These are phyloP conservation scores for Penstemon davidsonii DNA, from an alignment of 257 asterid species.

Conservation along the genomic window DNA sequence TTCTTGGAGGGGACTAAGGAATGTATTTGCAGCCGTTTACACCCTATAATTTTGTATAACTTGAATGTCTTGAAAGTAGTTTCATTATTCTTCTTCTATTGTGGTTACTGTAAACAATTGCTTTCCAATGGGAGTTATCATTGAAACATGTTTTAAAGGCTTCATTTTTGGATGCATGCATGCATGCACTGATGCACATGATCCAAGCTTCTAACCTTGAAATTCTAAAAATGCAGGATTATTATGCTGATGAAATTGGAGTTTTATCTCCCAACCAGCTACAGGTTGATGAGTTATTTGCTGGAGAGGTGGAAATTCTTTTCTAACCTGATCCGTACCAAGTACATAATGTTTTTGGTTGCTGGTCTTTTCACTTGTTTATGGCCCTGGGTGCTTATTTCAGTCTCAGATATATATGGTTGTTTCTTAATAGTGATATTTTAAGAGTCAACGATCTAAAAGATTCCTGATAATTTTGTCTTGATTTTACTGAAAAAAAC, in stretches of 20 bases:
- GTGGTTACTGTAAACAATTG: not conserved
- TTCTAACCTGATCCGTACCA: conserved; percentile 26
- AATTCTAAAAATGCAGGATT: conserved; percentile 65
- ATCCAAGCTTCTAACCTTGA: conserved; percentile 27
- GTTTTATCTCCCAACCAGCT: conserved; percentile 91
- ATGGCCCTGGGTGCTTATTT: not conserved
- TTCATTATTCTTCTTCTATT: conserved; percentile 12
- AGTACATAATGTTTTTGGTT: conserved; percentile 5
- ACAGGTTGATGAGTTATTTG: conserved; percentile 75
- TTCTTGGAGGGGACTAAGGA: conserved; percentile 8
- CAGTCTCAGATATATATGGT: not conserved
- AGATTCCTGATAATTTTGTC: not conserved
- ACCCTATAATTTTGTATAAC: not conserved
- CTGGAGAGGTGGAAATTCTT: conserved; percentile 82
- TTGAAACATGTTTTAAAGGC: conserved; percentile 1
- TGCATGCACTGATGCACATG: conserved; percentile 2
- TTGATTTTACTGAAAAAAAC: not conserved
- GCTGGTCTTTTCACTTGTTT: conserved; percentile 4
- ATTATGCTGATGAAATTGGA: conserved; percentile 94
- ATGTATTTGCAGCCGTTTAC: conserved; percentile 12
- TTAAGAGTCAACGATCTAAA: not conserved
- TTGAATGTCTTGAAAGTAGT: not conserved
- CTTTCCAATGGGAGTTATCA: conserved; percentile 12
- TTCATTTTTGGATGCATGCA: conserved; percentile 20
- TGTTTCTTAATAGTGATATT: not conserved